Evolutionary conservation across 2,329 filamentous ascomycete genomes (phyloP), one percentile per base, ranked within the genome.

Genomic region (Fusarium solani-melongenae): DNA sequence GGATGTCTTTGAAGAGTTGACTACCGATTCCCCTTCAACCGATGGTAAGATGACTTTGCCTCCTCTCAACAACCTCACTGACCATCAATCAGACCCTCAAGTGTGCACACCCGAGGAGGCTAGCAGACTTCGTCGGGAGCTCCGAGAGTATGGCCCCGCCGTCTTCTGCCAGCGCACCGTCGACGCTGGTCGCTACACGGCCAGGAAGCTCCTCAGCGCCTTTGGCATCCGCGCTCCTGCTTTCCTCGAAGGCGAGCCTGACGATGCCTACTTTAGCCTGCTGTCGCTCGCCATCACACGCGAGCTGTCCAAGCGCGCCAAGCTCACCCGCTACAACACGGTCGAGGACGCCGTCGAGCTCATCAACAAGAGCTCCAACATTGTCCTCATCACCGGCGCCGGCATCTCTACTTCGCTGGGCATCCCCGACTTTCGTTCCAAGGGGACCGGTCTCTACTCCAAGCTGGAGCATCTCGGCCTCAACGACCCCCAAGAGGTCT

Each of bases 391-490:
- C 75, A 98, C 96, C 1, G 96, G 96, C 60, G 96, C 96, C 20
- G 96, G 96, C 75, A 98, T 99, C 76, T 98, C 95, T 29, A 99
- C 96, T 1, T 98, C 94, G 60, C 90, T 99, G 22, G 96, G 96
- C 70, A 98, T 99, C 68, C 96, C 96, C 6, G 96, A 99, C 82
- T 99, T 99, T 80, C 92, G 96, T 74, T 98, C 95, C 61, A 96
- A 96, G 82, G 93, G 94, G 78, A 97, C 92, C 1, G 96, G 96
- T 58, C 92, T 98, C 64, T 98, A 98, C 84, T 92, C 94, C 53
- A 92, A 95, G 80, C 87, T 98, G 60, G 91, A 90, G 76, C 90
- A 94, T 78, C 88, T 96, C 69, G 95, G 94, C 8, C 85, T 92
- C 69, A 90, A 86, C 72, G 95, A 98, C 77, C 96, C 96, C 1